Base-by-base conservation (phyloP, 31 red algal species). In the Porphyra umbilicalis region DNA sequence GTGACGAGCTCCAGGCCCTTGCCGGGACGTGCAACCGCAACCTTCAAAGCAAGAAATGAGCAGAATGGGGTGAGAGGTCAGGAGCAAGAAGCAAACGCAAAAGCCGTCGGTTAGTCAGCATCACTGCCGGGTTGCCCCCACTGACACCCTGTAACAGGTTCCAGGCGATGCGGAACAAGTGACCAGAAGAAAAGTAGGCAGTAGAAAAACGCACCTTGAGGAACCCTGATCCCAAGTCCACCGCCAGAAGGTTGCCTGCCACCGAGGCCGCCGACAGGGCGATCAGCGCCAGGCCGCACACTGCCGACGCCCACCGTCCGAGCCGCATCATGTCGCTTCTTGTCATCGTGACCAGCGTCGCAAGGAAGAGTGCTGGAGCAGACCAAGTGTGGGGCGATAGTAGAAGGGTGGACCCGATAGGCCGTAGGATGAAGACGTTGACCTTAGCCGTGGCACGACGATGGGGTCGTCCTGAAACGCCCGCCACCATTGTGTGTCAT, bases 1-100 rank as follows among this genome's bases (percentile, higher is more conserved):
- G 85, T 88, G 40, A 91, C 92, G 11, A 98, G 80, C 38, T 95
- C 93, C 35, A 95, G 85, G 33, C 93, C 93, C 76, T 89, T 90
- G 16, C 85, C 84, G 33, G 93, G 93, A 33, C 86, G 86, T 16
- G 87, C 87, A 20, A 91, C 77, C 6, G 93, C 88, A 15, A 79
- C 38, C 77, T 79, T 18, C 29, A 79, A 36, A 79, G 29, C 20
- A 20, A 36, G 25, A 32, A n/a, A 5, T 38, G 77, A 10, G 38
- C n/a, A n/a, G n/a, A n/a, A n/a, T n/a, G n/a, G n/a, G n/a, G n/a
- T n/a, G n/a, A n/a, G n/a, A n/a, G n/a, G n/a, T n/a, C n/a, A n/a
- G n/a, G n/a, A n/a, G n/a, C n/a, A n/a, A n/a, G n/a, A n/a, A n/a
- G n/a, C n/a, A n/a, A n/a, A n/a, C n/a, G n/a, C n/a, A n/a, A n/a